Conservation (phyloP, 768 basidiomycete species). For the Boletus rufocinnamomeus region DNA sequence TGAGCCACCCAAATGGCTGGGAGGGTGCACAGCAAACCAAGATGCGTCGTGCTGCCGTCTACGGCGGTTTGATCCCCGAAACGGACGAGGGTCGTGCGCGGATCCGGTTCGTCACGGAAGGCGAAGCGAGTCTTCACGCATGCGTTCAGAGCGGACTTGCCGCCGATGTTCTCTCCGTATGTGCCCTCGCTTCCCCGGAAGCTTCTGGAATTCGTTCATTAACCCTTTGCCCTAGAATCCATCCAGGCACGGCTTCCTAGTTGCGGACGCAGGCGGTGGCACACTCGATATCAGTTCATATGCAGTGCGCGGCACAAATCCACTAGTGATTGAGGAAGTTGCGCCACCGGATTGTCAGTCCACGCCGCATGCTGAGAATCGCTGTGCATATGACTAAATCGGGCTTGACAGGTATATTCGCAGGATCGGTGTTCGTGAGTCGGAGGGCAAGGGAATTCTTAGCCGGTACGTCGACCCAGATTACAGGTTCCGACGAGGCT, state of each 20-base stretch:
- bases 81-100: conserved; percentile 70
- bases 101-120: conserved; percentile 81
- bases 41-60: conserved; percentile 73
- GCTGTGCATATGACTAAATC: conserved; percentile 3
- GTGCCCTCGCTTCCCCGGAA: conserved; percentile 21
- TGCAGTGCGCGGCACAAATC: conserved; percentile 66
- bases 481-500: neutral
- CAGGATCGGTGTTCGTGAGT: conserved; percentile 82
- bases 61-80: conserved; percentile 73
- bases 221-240: conserved; percentile 50
- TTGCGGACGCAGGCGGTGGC: conserved; percentile 80
- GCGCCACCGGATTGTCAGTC: conserved; percentile 77
- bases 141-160: conserved; percentile 79
- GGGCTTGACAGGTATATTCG: conserved; percentile 62
- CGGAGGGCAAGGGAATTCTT: conserved; percentile 71
- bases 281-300: conserved; percentile 83
- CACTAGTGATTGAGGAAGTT: conserved; percentile 79
- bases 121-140: conserved; percentile 81
- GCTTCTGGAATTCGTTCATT: neutral
- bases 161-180: conserved; percentile 72
- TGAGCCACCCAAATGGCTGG: conserved; percentile 84
- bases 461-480: conserved; percentile 49
- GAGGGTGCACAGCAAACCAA: conserved; percentile 73
- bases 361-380: neutral
- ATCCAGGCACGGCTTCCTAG: conserved; percentile 74